Base-by-base conservation (phyloP, 768 basidiomycete species). In the Leccinum barrowsii region DNA sequence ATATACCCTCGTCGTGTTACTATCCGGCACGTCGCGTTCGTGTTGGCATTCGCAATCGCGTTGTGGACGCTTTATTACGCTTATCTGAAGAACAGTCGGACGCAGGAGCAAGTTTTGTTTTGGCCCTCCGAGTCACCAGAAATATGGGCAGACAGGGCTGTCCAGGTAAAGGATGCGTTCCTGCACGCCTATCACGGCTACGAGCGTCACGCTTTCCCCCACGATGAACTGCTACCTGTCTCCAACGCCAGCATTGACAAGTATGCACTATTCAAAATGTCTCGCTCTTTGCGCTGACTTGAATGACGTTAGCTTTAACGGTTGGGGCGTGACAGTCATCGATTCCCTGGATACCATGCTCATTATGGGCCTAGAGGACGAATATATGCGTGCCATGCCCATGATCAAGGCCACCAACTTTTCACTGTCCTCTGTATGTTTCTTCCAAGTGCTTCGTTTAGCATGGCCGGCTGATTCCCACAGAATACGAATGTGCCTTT, bases 321-420 rank as follows among this genome's bases (percentile, higher is more conserved):
- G 87, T 7, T 92, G 90, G 90, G 86, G 86, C 22, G 79, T 89
- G 1, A 87, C 89, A 5, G 78, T 84, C 48, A 80, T 92, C 51
- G 94, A 97, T 66, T 84, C 91, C 5, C 78, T 97, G 5, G 93
- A 95, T 66, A 92, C 92, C 0, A 86, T 97, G 80, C 76, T 89
- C 37, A 75, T 98, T 26, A 87, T 96, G 85, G 89, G 79, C 12
- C 76, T 94, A 5, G 67, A 84, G 10, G 80, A 83, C 2, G 89
- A 95, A 68, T 95, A 87, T 66, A 57, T 73, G 11, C 78, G 85
- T 5, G 89, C 88, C 0, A 66, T 92, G 3, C 76, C 80, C 15
- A 76, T 82, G 21, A 73, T 89, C 6, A 68, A 76, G 19, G 69
- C 77, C 32, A 72, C 77, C 35, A 78, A 80, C 35, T 89, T 90